Conservation (phyloP, 2,329 filamentous ascomycete species). For the Chlorencoelia australis region DNA sequence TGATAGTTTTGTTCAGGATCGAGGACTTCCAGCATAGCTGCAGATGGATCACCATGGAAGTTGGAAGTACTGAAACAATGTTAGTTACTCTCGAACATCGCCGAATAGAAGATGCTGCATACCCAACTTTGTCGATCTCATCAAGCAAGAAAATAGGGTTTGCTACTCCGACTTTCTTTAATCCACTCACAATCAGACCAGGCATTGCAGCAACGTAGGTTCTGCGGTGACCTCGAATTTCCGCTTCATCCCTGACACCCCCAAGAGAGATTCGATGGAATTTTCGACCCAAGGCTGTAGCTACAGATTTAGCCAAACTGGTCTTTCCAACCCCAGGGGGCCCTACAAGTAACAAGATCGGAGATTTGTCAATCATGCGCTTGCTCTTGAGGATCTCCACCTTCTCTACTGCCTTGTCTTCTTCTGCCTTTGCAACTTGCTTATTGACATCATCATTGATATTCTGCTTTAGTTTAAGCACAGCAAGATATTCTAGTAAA, state of each 20-base stretch:
- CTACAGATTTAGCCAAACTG: conserved; percentile 85
- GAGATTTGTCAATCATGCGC: conserved; percentile 87
- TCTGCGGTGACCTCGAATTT: conserved; percentile 87
- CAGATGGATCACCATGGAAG: conserved; percentile 89
- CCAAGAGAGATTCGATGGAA: conserved; percentile 96
- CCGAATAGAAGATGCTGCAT: conserved; percentile 9
- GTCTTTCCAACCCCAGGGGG: conserved; percentile 96
- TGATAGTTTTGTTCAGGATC: conserved; percentile 95
- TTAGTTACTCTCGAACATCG: conserved; percentile 1
- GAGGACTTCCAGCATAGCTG: conserved; percentile 94
- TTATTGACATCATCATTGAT: conserved; percentile 75
- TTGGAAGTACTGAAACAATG: conserved; percentile 48
- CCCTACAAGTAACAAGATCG: conserved; percentile 85
- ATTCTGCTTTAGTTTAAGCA: conserved; percentile 88
- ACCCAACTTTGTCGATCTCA: conserved; percentile 89
- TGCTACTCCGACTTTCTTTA: conserved; percentile 90
- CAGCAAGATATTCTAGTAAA: conserved; percentile 86
- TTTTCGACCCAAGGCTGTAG: conserved; percentile 82
- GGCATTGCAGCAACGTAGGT: conserved; percentile 99
- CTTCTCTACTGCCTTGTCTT: conserved; percentile 45
- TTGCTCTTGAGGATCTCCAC: conserved; percentile 69
- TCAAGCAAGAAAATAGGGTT: conserved; percentile 95
- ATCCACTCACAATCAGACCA: conserved; percentile 80
- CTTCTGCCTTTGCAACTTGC: conserved; percentile 60
- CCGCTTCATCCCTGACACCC: conserved; percentile 90